Base-by-base conservation (phyloP, 768 basidiomycete species). In the Gymnopilus junonius region DNA sequence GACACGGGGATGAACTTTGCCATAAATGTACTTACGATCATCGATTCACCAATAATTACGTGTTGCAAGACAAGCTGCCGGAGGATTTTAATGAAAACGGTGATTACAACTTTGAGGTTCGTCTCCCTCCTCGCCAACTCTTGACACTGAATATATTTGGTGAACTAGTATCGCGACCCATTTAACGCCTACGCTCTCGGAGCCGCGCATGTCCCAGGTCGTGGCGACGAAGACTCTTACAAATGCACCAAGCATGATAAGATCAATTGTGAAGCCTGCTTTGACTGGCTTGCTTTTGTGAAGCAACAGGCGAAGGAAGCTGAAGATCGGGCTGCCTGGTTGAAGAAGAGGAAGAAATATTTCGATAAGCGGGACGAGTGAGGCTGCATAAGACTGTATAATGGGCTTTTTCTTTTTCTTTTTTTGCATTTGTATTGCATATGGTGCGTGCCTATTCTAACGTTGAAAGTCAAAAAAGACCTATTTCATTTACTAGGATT, bases 261-360 rank as follows among this genome's bases (percentile, higher is more conserved):
- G 15, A 63, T 72, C 20, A 73, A 78, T 45, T 79, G 78, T 50
- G 48, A 54, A 10, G 63, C 43, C 15, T 80, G 79, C 62, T 79
- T 80, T 39, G 66, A 78, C 63, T 80, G 79, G 79, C 70, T 72
- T 14, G 61, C 50, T n/a, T 59, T 74, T 34, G 69, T 78, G 21
- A 72, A 69, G 50, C 61, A 69, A 27, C 70, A 75, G 55, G 72
- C 72, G 1, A 64, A 70, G 35, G 62, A 64, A 31, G 63, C 65
- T 0, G 68, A 69, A n/a, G 68, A 66, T 39, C 56, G 64, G n/a
- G 74, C 67, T 5, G 56, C 68, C 20, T 74, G 72, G 73, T 58
- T 69, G 46, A 59, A 64, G 58, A 71, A 71, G 61, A 57, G 65
- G 48, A 63, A 67, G 55, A 63, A 56, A 34, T 65, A 59, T 50